Base-by-base conservation (phyloP, 768 basidiomycete species). In the Lactarius pseudohatsudake region DNA sequence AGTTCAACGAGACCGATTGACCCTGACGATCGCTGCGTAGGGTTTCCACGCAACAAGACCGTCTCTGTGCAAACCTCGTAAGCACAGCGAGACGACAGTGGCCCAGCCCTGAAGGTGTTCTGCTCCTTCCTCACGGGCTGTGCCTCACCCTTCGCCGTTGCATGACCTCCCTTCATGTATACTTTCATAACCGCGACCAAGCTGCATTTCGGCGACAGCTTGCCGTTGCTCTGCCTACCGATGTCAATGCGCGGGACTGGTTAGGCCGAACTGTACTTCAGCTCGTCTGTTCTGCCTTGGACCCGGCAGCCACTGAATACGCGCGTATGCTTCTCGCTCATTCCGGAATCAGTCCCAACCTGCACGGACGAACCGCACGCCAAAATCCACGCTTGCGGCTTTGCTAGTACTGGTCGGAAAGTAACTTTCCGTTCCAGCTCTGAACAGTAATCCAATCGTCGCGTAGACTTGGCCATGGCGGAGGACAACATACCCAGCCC, bases 311-410 rank as follows among this genome's bases (percentile, higher is more conserved):
- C 56, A 75, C 92, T 70, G 90, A 94, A 71, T 98, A 90, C 74
- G 85, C 92, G 50, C 81, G 86, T 60, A 79, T 91, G 62, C 79
- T 98, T 6, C 82, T 98, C 59, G 83, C 84, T 20, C 89, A 93
- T 69, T 86, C 92, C 1, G 77, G 79, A 28, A 81, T 95, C 75
- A 88, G 91, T 64, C 85, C 94, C 70, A 98, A 98, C 71, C 65
- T 90, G 8, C 78, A 80, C 94, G 0, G 82, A 86, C 18, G 94
- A 97, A 75, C 67, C 71, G 10, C 79, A 82, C 43, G 84, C 86
- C 16, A 97, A 96, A 71, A 72, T 98, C 16, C 86, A 89, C 32
- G 73, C 94, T 6, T 98, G 95, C 72, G 96, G 97, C 3, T 96
- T 95, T 72, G 94, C 93, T 1, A 89, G 87, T 59, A 90, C 90